Percentiles rank a stretch among this genome's conserved stretches.
Evolutionary conservation across 345 rosid species (phyloP).

Genomic region (Acer negundo): DNA sequence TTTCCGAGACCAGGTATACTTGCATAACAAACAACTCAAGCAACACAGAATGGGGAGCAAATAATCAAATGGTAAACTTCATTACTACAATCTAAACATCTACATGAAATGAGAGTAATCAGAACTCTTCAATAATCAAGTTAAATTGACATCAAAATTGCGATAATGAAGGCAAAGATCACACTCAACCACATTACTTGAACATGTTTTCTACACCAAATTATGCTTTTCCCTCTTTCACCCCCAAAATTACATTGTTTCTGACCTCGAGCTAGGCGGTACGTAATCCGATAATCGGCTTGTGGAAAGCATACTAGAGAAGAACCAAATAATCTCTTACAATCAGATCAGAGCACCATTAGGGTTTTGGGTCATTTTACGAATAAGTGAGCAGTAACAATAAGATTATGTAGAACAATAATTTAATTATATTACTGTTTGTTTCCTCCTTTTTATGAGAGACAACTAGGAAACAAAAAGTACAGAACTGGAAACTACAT

Average conservation of each 20-base stretch:
- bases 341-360: neutral
- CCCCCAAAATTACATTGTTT: neutral
- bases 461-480: constrained; percentile 1
- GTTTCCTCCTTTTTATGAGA: neutral
- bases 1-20: neutral
- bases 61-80: neutral
- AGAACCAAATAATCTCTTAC: neutral
- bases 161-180: neutral
- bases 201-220: neutral
- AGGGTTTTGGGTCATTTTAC: neutral
- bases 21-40: neutral
- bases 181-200: neutral
- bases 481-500: neutral
- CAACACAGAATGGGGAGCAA: neutral
- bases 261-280: neutral
- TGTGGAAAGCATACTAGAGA: neutral
- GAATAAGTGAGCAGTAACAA: neutral
- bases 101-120: neutral
- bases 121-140: neutral
- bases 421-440: neutral
- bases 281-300: neutral
- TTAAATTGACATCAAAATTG: neutral
- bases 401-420: neutral
- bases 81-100: neutral
- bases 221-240: neutral